Conservation (phyloP, 2,329 filamentous ascomycete genomes). For the Fusarium neocosmosporiellum region DNA sequence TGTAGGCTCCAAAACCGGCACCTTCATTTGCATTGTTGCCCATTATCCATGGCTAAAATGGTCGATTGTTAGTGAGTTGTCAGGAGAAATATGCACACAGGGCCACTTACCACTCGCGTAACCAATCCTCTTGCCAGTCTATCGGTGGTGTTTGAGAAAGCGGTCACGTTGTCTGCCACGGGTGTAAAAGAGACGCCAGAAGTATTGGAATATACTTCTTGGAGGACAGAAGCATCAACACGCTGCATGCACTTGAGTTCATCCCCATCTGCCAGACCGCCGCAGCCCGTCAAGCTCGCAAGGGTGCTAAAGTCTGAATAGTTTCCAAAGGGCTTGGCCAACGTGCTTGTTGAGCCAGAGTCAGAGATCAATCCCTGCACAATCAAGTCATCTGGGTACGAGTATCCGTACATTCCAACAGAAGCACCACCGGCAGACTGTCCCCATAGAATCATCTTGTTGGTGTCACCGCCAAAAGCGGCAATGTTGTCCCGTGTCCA, state of each 20-base stretch:
- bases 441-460: constrained; percentile 41
- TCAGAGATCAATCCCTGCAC: constrained; percentile 56
- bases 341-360: constrained; percentile 45
- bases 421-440: constrained; percentile 46
- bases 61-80: neutral
- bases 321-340: constrained; percentile 3
- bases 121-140: constrained; percentile 22
- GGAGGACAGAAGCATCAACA: constrained; percentile 6
- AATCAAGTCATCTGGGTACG: constrained; percentile 60
- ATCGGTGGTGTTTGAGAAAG: constrained; percentile 24
- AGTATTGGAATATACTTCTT: constrained; percentile 13
- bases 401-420: constrained; percentile 59
- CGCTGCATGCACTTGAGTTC: constrained; percentile 6
- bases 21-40: constrained; percentile 28
- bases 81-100: neutral
- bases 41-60: constrained; percentile 23
- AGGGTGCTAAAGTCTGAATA: constrained; percentile 16
- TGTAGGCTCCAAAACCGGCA: constrained; percentile 23
- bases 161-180: constrained; percentile 22
- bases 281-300: constrained; percentile 10
- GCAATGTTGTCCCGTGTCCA: constrained; percentile 44
- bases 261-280: neutral
- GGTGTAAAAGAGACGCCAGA: constrained; percentile 15
- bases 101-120: constrained; percentile 14
- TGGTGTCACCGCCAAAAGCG: constrained; percentile 39